These are phyloP conservation scores for Fusarium sambucinum DNA, from an alignment of 2,329 filamentous ascomycete genomes.

Conservation along the genomic window DNA sequence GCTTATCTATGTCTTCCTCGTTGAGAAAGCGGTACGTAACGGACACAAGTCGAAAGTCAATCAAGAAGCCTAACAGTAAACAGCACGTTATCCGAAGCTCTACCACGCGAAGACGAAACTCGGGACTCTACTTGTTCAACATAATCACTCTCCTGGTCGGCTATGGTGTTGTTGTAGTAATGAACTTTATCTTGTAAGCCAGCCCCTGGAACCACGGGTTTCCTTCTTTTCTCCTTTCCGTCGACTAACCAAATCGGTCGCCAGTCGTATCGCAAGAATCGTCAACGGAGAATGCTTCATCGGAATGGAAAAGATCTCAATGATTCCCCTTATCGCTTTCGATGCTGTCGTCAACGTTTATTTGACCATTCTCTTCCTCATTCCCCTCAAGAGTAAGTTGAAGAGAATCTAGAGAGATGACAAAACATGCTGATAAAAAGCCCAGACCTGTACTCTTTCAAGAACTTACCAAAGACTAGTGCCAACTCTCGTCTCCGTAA, in stretches of 20 bases:
- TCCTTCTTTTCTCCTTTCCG: background rate
- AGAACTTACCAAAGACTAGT: constrained; percentile 57
- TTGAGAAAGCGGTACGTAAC: constrained; percentile 69
- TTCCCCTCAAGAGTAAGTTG: constrained; percentile 66
- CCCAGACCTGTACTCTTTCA: constrained; percentile 67
- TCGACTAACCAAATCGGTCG: constrained; percentile 4
- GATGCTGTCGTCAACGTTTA: constrained; percentile 73
- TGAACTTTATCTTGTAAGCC: constrained; percentile 72
- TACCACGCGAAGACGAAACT: constrained; percentile 64
- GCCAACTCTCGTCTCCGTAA: constrained; percentile 60
- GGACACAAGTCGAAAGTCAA: too few species aligned
- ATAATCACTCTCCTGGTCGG: constrained; percentile 66
- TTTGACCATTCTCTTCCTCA: constrained; percentile 71
- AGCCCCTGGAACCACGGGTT: background rate
- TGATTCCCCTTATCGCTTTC: constrained; percentile 72
- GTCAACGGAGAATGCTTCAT: constrained; percentile 69
- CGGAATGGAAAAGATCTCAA: constrained; percentile 68
- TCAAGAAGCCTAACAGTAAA: background rate
- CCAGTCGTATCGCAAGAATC: constrained; percentile 68
- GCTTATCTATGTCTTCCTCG: constrained; percentile 74
- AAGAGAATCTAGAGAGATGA: too few species aligned
- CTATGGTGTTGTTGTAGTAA: constrained; percentile 61
- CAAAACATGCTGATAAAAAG: background rate
- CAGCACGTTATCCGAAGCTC: constrained; percentile 69
- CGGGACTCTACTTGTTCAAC: constrained; percentile 72